Percentiles rank a stretch among this genome's conserved stretches.
phyloP scores from a whole-genome alignment of 768 basidiomycete genomes.

The Rhodotorula kratochvilovae region DNA sequence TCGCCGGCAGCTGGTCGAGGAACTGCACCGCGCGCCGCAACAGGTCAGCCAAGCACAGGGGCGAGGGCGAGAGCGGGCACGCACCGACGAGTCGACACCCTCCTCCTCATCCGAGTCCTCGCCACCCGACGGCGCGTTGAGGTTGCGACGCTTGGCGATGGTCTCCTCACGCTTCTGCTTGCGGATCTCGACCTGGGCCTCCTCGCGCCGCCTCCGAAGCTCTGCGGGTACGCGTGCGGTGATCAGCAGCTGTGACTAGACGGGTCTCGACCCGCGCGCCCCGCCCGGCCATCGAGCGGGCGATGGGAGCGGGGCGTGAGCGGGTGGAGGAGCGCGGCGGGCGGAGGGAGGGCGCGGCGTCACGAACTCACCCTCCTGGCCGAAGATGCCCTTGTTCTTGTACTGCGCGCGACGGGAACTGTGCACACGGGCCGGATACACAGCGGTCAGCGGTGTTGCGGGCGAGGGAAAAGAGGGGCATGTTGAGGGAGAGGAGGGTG shows the following conservation, averaged over 20 bases:
- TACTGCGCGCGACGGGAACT: slow-evolving; percentile 56
- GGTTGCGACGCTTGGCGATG: slow-evolving; percentile 91
- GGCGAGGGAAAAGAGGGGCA: background rate
- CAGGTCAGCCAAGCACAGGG: slow-evolving; percentile 53
- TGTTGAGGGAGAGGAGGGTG: slow-evolving; percentile 5
- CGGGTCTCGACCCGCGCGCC: too few species aligned
- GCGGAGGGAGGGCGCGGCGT: background rate
- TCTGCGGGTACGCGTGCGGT: slow-evolving; percentile 50
- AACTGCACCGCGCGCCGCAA: slow-evolving; percentile 14
- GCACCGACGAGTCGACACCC: slow-evolving; percentile 65
- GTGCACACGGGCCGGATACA: background rate
- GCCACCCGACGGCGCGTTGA: slow-evolving; percentile 60
- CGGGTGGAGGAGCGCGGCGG: background rate
- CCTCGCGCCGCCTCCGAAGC: slow-evolving; percentile 90
- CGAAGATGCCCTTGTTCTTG: slow-evolving; percentile 84
- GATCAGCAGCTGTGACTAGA: too few species aligned
- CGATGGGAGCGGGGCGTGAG: background rate
- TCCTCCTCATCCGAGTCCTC: slow-evolving; percentile 91
- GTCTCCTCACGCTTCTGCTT: slow-evolving; percentile 98
- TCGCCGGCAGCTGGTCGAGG: slow-evolving; percentile 60
- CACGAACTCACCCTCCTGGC: slow-evolving; percentile 56
- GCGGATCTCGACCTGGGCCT: slow-evolving; percentile 98
- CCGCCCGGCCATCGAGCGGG: too few species aligned
- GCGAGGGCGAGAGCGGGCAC: slow-evolving; percentile 51
- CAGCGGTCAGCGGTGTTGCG: background rate